Base-by-base conservation (phyloP, 768 basidiomycete species). In the Amanita rimosa region DNA sequence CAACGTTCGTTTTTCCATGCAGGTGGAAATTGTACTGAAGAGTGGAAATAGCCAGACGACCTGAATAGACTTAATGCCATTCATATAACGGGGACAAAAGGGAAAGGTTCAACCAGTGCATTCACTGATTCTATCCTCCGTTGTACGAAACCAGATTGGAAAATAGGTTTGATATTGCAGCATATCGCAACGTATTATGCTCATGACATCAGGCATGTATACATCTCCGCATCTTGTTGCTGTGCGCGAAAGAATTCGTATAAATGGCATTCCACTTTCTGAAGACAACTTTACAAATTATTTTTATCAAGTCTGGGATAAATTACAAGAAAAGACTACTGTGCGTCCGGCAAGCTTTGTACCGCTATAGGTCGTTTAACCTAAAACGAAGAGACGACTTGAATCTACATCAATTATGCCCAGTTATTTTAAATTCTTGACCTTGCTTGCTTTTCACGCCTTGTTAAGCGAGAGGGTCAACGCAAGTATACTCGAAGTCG, bases 41-140 rank as follows among this genome's bases (percentile, higher is more conserved):
- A 46, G 52, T 13, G 7, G 34, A 50, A 37, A 39, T 57, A 96
- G 93, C 76, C 86, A 36, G 71, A 78, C 50, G 83, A 94, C 54
- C 74, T 99, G 37, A 93, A 97, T 61, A 66, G 68, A 19, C 71
- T 99, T 47, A 95, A 97, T 63, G 91, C 95, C 50, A 78, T 98
- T 41, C 95, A 99, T 69, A 81, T 99, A 55, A 94, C 95, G 7
- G 95, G 95, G 3, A 98, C 96, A 3, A 99, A 99, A 67, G 95
- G 95, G 29, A 99, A 99, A 63, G 95, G 95, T 6, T 98, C 95
- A 3, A 93, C 96, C 1, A 90, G 88, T 54, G 95, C 96, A 6
- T 98, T 98, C 58, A 77, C 79, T 3, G 85, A 92, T 57, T 88
- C 86, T 8, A 82, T 97, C 46, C 69, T 98, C 44, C 78, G 89